Conservation (phyloP, 1,139 yeast species). For the Sugiyamaella japonica region DNA sequence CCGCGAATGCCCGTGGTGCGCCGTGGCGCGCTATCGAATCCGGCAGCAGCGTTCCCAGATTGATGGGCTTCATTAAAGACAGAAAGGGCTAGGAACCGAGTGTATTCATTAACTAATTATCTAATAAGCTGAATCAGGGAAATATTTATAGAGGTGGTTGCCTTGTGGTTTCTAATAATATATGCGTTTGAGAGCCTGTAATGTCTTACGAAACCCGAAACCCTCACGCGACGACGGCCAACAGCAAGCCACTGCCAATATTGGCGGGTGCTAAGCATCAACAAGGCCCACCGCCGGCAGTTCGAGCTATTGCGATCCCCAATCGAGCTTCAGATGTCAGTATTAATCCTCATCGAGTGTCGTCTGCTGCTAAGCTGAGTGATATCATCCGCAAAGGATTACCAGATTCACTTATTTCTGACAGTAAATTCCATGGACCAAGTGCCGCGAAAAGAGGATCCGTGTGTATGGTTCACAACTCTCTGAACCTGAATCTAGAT, state of each 20-base stretch:
- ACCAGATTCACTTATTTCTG: conserved; percentile 14
- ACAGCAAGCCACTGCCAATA: neutral
- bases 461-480: conserved; percentile 31
- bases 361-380: conserved; percentile 17
- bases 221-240: neutral
- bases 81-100: too few species aligned
- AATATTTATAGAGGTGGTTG: too few species aligned
- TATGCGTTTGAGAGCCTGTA: too few species aligned
- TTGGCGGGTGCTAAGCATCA: neutral
- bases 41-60: too few species aligned
- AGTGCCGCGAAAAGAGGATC: conserved; percentile 19
- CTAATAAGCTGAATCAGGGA: too few species aligned
- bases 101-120: too few species aligned
- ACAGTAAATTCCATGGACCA: conserved; percentile 12
- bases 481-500: conserved; percentile 24
- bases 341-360: conserved; percentile 12
- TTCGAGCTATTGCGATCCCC: conserved; percentile 3
- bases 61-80: too few species aligned
- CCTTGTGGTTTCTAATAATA: too few species aligned
- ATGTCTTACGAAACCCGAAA: too few species aligned
- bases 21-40: too few species aligned
- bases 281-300: neutral
- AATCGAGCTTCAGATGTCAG: neutral
- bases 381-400: conserved; percentile 20
- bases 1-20: too few species aligned